These are phyloP conservation scores for Arachis monticola DNA, from an alignment of 331 rosid species.

Conservation along the genomic window DNA sequence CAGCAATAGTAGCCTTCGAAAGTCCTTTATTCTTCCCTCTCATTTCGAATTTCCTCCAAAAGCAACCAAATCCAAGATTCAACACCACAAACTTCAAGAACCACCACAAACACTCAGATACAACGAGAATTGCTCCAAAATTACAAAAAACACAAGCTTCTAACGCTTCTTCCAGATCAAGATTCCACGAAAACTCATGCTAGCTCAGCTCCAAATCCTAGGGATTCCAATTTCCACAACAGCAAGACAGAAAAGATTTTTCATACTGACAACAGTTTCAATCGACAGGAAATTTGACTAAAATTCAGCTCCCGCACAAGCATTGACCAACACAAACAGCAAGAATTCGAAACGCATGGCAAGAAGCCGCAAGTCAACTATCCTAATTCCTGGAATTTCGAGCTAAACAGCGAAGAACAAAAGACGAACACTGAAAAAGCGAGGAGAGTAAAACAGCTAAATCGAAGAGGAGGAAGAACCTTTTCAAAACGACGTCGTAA, in stretches of 20 bases:
- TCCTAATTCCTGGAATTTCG: slow-evolving; percentile 37
- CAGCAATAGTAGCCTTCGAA: slow-evolving; percentile 46
- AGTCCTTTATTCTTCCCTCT: slow-evolving; percentile 57
- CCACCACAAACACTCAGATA: slow-evolving; percentile 23
- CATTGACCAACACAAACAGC: slow-evolving; percentile 27
- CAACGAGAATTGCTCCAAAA: slow-evolving; percentile 29
- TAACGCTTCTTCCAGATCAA: slow-evolving; percentile 31
- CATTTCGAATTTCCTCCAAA: slow-evolving; percentile 56
- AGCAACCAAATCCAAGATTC: slow-evolving; percentile 17
- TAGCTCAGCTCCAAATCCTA: background rate
- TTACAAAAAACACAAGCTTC: slow-evolving; percentile 22
- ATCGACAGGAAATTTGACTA: background rate
- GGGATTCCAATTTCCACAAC: slow-evolving; percentile 20
- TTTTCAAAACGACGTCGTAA: slow-evolving; percentile 36
- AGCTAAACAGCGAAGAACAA: slow-evolving; percentile 24
- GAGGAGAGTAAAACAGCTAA: slow-evolving; percentile 21
- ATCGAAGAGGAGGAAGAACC: slow-evolving; percentile 27
- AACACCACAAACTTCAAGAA: slow-evolving; percentile 33
- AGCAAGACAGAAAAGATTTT: slow-evolving; percentile 24
- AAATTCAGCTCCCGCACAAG: slow-evolving; percentile 3
- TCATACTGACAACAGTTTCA: background rate
- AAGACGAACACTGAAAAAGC: slow-evolving; percentile 23
- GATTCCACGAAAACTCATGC: slow-evolving; percentile 33
- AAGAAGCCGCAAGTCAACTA: slow-evolving; percentile 31
- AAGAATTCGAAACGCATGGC: slow-evolving; percentile 36